Conservation (phyloP, 2,329 filamentous ascomycete genomes). For the Phyllosticta ampelicida region DNA sequence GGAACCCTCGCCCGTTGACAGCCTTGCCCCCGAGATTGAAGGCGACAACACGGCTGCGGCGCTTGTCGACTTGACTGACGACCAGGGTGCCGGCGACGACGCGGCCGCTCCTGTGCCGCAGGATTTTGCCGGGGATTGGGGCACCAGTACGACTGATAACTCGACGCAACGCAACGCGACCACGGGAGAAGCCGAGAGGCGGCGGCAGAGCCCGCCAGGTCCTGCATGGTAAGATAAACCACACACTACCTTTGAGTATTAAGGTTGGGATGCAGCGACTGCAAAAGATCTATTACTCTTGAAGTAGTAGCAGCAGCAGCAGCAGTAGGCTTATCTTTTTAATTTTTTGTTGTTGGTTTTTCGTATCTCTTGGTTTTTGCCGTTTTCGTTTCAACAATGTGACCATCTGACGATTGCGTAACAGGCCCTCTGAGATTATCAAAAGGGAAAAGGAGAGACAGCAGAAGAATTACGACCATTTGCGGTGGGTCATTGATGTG, state of each 20-base stretch:
- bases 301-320: slow-evolving; percentile 1
- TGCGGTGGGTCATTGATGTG: not conserved
- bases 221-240: not conserved
- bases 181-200: not conserved
- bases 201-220: not conserved
- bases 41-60: not conserved
- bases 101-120: not conserved
- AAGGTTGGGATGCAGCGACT: not conserved
- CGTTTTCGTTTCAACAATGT: no score
- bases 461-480: not conserved
- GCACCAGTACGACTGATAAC: not conserved
- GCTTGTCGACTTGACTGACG: not conserved
- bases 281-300: no score
- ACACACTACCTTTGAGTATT: not conserved
- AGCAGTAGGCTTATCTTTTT: not conserved
- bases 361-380: no score
- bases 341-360: not conserved
- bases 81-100: not conserved
- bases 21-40: not conserved
- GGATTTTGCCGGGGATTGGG: not conserved
- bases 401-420: not conserved
- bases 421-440: not conserved
- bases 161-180: not conserved
- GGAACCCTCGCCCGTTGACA: not conserved
- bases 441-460: not conserved